These are phyloP conservation scores for Herpotrichia juniperi DNA, from an alignment of 2,329 filamentous ascomycete species.

Conservation along the genomic window DNA sequence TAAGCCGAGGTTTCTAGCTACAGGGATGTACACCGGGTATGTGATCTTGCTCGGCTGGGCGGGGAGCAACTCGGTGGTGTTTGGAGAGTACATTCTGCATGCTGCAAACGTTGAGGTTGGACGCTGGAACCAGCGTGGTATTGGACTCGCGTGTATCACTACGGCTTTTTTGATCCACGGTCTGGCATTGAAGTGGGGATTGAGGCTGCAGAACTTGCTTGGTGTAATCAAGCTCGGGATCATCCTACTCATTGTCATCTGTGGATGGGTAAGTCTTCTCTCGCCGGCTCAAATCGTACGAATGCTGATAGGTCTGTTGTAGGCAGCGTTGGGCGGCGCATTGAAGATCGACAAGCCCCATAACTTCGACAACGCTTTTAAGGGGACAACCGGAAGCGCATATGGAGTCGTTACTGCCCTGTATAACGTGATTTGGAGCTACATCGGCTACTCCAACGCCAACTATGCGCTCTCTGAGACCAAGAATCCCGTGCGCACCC, in stretches of 20 bases:
- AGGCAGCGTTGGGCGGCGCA: slow-evolving; percentile 65
- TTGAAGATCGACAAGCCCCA: slow-evolving; percentile 61
- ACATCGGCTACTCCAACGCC: slow-evolving; percentile 71
- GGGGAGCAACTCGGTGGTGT: slow-evolving; percentile 70
- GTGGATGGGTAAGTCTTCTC: slow-evolving; percentile 54
- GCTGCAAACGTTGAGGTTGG: slow-evolving; percentile 67
- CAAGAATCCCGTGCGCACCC: slow-evolving; percentile 67
- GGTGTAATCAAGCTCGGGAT: slow-evolving; percentile 71
- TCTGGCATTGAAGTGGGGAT: slow-evolving; percentile 67
- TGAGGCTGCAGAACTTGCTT: slow-evolving; percentile 70
- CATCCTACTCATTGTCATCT: slow-evolving; percentile 68
- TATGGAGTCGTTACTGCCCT: slow-evolving; percentile 73
- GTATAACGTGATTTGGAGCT: slow-evolving; percentile 76
- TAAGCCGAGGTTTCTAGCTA: slow-evolving; percentile 65
- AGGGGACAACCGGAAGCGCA: slow-evolving; percentile 68
- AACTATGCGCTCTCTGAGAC: slow-evolving; percentile 72
- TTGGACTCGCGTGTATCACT: slow-evolving; percentile 71
- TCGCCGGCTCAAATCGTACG: not conserved
- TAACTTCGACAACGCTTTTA: slow-evolving; percentile 67
- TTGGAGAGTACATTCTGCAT: slow-evolving; percentile 73
- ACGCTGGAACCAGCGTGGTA: slow-evolving; percentile 70
- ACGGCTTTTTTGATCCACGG: slow-evolving; percentile 70
- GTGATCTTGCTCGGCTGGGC: slow-evolving; percentile 68
- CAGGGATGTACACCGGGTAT: slow-evolving; percentile 65
- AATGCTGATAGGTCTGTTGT: not conserved